phyloP scores from a whole-genome alignment of 2,329 filamentous ascomycete genomes.

The Cyanodermella asteris region DNA sequence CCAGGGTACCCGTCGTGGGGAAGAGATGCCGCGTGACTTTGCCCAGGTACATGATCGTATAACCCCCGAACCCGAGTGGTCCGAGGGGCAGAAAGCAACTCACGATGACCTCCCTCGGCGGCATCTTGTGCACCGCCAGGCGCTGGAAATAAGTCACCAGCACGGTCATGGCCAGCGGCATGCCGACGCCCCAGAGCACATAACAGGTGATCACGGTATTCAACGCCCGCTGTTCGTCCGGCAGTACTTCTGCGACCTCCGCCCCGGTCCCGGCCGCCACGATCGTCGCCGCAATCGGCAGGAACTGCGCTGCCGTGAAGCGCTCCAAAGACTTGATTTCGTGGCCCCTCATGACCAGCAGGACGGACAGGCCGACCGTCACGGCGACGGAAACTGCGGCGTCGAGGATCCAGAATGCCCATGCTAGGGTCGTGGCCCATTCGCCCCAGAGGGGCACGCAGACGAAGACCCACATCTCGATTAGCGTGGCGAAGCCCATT shows the following conservation, averaged over 20 bases:
- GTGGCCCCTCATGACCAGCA: conserved; percentile 38
- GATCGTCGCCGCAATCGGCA: conserved; percentile 45
- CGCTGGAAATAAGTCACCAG: conserved; percentile 49
- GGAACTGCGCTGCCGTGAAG: conserved; percentile 41
- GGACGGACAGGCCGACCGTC: conserved; percentile 27
- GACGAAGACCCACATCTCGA: conserved; percentile 40
- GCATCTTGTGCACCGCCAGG: conserved; percentile 42
- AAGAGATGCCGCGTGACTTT: conserved; percentile 22
- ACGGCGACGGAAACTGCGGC: conserved; percentile 23
- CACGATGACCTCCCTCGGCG: conserved; percentile 44
- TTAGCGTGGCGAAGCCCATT: conserved; percentile 46
- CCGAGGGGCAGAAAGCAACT: conserved; percentile 46
- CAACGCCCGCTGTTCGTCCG: conserved; percentile 31
- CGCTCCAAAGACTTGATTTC: conserved; percentile 14
- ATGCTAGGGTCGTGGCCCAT: conserved; percentile 28
- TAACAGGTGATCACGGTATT: conserved; percentile 44
- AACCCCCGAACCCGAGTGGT: conserved; percentile 43
- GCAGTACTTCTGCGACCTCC: conserved; percentile 38
- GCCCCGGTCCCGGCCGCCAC: conserved; percentile 43
- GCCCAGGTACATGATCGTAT: conserved; percentile 26
- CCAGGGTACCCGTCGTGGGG: conserved; percentile 16
- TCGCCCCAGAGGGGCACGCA: conserved; percentile 39
- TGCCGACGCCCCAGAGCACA: conserved; percentile 45
- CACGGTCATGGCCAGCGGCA: conserved; percentile 37
- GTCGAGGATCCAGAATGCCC: conserved; percentile 32